Conservation (phyloP, 331 rosid species). For the Erythrophleum ivorense region DNA sequence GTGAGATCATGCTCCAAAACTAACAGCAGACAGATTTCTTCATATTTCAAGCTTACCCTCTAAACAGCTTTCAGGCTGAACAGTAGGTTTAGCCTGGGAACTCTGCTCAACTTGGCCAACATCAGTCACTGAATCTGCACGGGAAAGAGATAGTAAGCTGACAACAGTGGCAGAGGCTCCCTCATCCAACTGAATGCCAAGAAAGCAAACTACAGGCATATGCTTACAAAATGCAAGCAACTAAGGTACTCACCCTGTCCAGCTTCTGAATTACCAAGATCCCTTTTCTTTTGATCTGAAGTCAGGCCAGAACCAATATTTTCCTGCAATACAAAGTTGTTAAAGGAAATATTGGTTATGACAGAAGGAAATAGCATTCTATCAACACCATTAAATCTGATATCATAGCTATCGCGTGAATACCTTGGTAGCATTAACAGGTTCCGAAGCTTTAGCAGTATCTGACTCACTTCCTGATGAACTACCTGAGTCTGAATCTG, state of each 20-base stretch:
- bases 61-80: conserved; percentile 60
- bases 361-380: background rate
- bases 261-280: conserved; percentile 56
- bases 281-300: conserved; percentile 54
- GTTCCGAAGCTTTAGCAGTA: conserved; percentile 58
- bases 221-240: conserved; percentile 21
- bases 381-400: conserved; percentile 14
- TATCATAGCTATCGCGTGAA: conserved; percentile 24
- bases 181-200: conserved; percentile 25
- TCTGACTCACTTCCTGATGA: conserved; percentile 80
- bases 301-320: conserved; percentile 50
- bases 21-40: conserved; percentile 67
- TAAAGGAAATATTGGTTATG: conserved; percentile 10
- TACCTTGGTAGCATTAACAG: conserved; percentile 66
- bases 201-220: conserved; percentile 15
- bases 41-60: conserved; percentile 92
- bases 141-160: conserved; percentile 16
- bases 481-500: conserved; percentile 81
- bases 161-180: conserved; percentile 20
- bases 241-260: conserved; percentile 59
- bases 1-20: conserved; percentile 64
- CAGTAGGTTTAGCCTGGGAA: conserved; percentile 47
- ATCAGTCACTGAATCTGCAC: conserved; percentile 50
- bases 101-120: conserved; percentile 51
- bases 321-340: conserved; percentile 56